Base-by-base conservation (phyloP, 2,329 filamentous ascomycete genomes). In the Parafenestella ontariensis region DNA sequence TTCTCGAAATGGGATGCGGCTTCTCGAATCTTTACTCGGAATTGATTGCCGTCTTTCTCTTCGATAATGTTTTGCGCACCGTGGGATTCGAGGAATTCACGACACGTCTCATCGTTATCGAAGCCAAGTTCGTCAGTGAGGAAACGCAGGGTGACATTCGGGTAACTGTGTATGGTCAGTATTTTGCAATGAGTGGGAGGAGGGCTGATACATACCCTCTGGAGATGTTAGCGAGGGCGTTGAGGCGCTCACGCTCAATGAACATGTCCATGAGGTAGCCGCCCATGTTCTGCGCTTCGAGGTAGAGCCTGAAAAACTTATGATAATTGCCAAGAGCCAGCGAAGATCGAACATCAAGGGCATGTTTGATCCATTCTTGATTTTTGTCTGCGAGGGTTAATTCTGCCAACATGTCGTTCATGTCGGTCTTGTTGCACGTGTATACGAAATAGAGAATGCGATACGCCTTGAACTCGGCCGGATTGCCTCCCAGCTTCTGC, bases 201-300 rank as follows among this genome's bases (percentile, higher is more conserved):
- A 1, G 3, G 26, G 23, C 13, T 21, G 11, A 20, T 2, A 87
- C 94, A 82, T 81, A 99, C 95, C 91, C 88, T 91, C 86, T 96
- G 85, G 92, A 96, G 66, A 99, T 95, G 75, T 89, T 91, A 76
- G 92, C 89, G 73, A 99, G 81, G 63, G 95, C 95, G 72, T 89
- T 88, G 64, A 99, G 86, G 69, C 95, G 91, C 81, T 99, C 94
- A 73, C 95, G 89, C 70, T 88, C 88, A 75, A 98, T 90, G 81
- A 99, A 98, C 91, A 96, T 97, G 81, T 99, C 95, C 91, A 99
- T 96, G 46, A 99, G 85, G 78, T 98, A 98, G 67, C 90, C 92
- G 58, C 95, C 94, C 93, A 99, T 96, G 71, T 96, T 96, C 46
- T 92, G 93, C 21, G 93, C 93, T 74, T 94, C 89, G 65, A 96